Conservation (phyloP, 2,329 filamentous ascomycete genomes). For the Lasiodiplodia sp. region DNA sequence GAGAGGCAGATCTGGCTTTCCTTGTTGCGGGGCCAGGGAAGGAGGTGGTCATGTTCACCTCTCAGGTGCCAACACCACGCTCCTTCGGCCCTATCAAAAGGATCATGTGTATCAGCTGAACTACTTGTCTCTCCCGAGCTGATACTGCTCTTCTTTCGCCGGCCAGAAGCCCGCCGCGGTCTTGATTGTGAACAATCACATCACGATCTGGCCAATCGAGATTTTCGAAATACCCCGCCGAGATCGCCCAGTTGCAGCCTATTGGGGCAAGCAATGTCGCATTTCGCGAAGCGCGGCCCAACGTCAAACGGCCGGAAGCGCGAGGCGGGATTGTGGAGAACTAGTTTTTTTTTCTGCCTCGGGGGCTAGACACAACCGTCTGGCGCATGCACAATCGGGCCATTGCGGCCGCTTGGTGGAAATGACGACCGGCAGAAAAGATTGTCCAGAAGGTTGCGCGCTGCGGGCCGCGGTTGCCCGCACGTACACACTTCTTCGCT, state of each 20-base stretch:
- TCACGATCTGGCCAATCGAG: background rate
- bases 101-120: background rate
- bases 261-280: background rate
- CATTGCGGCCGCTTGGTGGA: slow-evolving; percentile 9
- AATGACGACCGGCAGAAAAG: slow-evolving; percentile 16
- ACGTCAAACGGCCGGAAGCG: background rate
- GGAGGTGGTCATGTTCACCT: background rate
- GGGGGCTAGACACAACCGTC: slow-evolving; percentile 1
- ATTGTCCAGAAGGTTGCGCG: slow-evolving; percentile 7
- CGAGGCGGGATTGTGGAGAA: background rate
- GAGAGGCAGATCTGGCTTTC: background rate
- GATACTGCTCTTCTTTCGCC: background rate
- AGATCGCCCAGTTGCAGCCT: background rate
- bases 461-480: slow-evolving; percentile 14
- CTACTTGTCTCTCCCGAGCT: background rate
- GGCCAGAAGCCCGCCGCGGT: slow-evolving; percentile 7
- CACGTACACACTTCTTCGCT: background rate
- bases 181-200: background rate
- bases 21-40: background rate
- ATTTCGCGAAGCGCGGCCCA: slow-evolving; percentile 2
- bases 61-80: background rate
- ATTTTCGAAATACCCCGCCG: background rate
- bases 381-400: slow-evolving; percentile 7
- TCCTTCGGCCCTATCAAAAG: background rate
- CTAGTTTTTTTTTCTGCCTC: background rate